Evolutionary conservation across 306 rosid genomes (phyloP).

Genomic region (Heteromeles arbutifolia): DNA sequence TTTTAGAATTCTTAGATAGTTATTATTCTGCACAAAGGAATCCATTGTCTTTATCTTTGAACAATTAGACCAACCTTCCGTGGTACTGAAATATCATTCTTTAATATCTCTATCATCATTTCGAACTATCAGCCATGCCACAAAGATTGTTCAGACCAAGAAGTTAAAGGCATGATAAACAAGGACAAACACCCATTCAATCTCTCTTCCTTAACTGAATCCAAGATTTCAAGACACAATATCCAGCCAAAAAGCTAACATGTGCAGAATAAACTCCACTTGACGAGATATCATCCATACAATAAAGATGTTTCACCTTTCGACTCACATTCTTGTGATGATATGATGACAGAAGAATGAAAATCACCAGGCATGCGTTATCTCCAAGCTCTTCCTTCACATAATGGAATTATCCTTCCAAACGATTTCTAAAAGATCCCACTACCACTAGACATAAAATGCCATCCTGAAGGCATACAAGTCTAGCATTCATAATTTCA

Average conservation of each 20-base stretch:
- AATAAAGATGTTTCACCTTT: constrained; percentile 28
- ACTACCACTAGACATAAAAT: neutral
- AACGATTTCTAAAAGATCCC: neutral
- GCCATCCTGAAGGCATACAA: neutral
- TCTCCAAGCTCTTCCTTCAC: neutral
- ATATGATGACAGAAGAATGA: constrained; percentile 8
- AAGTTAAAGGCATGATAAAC: neutral
- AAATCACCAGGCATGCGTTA: neutral
- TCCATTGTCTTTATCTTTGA: neutral
- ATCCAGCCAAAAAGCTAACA: neutral
- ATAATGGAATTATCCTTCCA: neutral
- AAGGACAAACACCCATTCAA: neutral
- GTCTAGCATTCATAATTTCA: neutral
- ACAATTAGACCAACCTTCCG: neutral
- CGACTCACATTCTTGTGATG: constrained; percentile 23
- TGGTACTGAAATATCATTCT: neutral
- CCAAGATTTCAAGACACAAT: constrained; percentile 15
- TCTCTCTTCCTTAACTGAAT: neutral
- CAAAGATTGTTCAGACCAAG: neutral
- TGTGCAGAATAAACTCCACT: constrained; percentile 5
- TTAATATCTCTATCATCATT: neutral
- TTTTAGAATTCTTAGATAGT: neutral
- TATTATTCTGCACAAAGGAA: neutral
- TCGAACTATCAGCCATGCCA: neutral
- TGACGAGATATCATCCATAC: constrained; percentile 29